Conservation (phyloP, 441 rosid species). For the Eruca vesicaria region DNA sequence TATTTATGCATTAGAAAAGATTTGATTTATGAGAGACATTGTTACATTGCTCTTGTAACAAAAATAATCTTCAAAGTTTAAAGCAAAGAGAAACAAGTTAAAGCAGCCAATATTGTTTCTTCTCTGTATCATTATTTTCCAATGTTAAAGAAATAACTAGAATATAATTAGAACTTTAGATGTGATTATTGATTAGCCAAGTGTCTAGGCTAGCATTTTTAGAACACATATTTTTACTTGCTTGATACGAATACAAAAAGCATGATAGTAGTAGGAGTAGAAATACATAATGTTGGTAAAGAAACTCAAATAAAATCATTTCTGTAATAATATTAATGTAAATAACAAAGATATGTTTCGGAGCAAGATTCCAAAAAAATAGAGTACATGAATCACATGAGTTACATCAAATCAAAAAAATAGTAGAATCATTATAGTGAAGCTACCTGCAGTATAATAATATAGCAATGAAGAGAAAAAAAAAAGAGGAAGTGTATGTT, state of each 20-base stretch:
- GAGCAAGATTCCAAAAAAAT: neutral
- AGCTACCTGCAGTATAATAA: neutral
- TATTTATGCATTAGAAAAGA: constrained; percentile 25
- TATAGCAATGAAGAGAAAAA: too few species aligned
- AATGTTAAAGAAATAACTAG: too few species aligned
- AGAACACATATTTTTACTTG: too few species aligned
- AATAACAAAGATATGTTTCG: constrained; percentile 11
- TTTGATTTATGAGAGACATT: neutral
- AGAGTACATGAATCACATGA: constrained; percentile 4
- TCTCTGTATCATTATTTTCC: neutral
- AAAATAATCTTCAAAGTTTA: neutral
- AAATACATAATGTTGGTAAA: too few species aligned
- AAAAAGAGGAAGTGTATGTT: too few species aligned
- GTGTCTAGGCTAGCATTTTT: too few species aligned
- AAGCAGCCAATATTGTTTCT: neutral
- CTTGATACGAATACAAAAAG: too few species aligned
- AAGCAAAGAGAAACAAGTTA: constrained; percentile 18
- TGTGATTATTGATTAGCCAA: too few species aligned
- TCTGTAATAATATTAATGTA: neutral
- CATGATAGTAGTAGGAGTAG: too few species aligned
- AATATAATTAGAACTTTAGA: too few species aligned
- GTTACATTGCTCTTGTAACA: constrained; percentile 1
- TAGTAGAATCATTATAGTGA: constrained; percentile 10
- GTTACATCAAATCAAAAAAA: constrained; percentile 9
- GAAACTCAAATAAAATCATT: neutral